phyloP scores from a whole-genome alignment of 1,284 basidiomycete genomes.

The Ganoderma lucidum region DNA sequence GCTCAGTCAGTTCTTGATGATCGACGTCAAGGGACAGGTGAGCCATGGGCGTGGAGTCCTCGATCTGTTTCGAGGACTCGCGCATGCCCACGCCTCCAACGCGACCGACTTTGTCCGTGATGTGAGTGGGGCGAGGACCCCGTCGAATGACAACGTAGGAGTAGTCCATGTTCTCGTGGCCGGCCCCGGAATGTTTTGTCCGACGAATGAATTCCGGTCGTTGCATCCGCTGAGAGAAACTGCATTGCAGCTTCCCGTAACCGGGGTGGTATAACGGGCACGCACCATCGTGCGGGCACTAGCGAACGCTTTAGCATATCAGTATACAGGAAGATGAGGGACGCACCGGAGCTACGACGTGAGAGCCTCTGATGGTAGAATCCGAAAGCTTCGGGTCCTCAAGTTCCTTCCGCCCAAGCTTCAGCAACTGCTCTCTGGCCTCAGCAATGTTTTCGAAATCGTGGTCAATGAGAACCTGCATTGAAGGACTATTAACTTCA shows the following conservation, averaged over 20 bases:
- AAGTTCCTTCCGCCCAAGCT: slow-evolving; percentile 66
- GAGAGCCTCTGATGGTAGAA: slow-evolving; percentile 60
- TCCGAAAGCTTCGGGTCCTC: slow-evolving; percentile 52
- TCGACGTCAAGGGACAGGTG: slow-evolving; percentile 57
- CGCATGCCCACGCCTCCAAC: slow-evolving; percentile 65
- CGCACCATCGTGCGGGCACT: slow-evolving; percentile 92
- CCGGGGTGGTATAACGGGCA: slow-evolving; percentile 80
- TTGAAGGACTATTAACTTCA: background rate
- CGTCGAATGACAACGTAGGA: slow-evolving; percentile 92
- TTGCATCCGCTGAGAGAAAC: slow-evolving; percentile 89
- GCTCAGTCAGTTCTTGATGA: slow-evolving; percentile 2
- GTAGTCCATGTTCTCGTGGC: slow-evolving; percentile 89
- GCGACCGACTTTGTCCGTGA: slow-evolving; percentile 61
- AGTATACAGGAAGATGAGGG: background rate
- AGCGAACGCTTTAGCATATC: slow-evolving; percentile 19
- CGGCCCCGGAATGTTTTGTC: slow-evolving; percentile 86
- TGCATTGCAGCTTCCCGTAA: slow-evolving; percentile 68
- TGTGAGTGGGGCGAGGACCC: slow-evolving; percentile 68
- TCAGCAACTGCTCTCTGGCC: slow-evolving; percentile 83
- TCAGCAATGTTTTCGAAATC: slow-evolving; percentile 85
- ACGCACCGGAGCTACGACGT: slow-evolving; percentile 85
- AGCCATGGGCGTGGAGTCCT: slow-evolving; percentile 43
- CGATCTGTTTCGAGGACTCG: slow-evolving; percentile 49
- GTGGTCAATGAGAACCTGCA: slow-evolving; percentile 89
- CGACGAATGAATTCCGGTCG: slow-evolving; percentile 85